Percentiles rank a stretch among this genome's conserved stretches.
Evolutionary conservation across 2,329 filamentous ascomycete species (phyloP).

Genomic region (Cryphonectria naterciae): DNA sequence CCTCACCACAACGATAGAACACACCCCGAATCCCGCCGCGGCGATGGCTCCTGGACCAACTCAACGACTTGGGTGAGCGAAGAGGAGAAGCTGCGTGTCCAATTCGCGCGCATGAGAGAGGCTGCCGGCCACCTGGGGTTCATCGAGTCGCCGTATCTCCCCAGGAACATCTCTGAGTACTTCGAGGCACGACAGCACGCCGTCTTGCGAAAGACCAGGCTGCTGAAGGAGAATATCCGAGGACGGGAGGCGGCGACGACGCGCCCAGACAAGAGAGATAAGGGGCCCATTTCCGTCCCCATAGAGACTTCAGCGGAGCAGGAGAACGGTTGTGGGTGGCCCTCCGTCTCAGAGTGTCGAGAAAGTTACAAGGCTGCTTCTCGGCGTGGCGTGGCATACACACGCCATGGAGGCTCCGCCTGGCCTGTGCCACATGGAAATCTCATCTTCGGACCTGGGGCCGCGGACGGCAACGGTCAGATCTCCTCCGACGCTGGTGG

Average conservation of each 20-base stretch:
- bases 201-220: not conserved
- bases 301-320: not conserved
- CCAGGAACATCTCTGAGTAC: not conserved
- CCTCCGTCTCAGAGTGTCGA: not conserved
- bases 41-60: not conserved
- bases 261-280: not conserved
- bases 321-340: not conserved
- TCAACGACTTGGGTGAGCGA: conserved; percentile 19
- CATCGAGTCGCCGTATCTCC: conserved; percentile 8
- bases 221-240: not conserved
- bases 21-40: not conserved
- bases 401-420: not conserved
- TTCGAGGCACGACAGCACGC: not conserved
- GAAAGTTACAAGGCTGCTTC: not conserved
- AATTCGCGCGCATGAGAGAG: conserved; percentile 18
- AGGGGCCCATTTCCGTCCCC: not conserved
- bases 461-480: not conserved
- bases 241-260: not conserved
- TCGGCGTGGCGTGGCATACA: not conserved
- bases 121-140: conserved; percentile 12
- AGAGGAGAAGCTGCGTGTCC: conserved; percentile 17
- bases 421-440: not conserved
- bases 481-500: not conserved
- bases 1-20: not conserved
- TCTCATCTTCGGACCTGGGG: too few species aligned